Conservation (phyloP, 805 yeast genomes). For the Isabelozyma gotoi region DNA sequence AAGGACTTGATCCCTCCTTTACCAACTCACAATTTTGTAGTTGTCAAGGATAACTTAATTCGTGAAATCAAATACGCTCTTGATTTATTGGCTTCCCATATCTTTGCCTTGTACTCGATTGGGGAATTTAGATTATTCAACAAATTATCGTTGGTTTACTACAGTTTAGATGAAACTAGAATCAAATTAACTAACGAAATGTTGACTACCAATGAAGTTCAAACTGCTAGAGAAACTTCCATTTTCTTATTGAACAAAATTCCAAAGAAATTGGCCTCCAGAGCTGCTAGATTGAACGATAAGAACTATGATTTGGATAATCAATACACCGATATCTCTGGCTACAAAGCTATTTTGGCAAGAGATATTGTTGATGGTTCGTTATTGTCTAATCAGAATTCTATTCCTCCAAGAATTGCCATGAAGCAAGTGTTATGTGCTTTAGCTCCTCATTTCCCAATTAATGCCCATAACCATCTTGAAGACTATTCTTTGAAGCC, state of each 20-base stretch:
- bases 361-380: constrained; percentile 63
- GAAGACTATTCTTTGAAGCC: constrained; percentile 42
- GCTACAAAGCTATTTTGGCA: constrained; percentile 65
- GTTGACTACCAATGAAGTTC: constrained; percentile 54
- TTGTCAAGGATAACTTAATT: constrained; percentile 25
- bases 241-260: constrained; percentile 55
- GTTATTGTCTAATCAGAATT: constrained; percentile 40
- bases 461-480: constrained; percentile 31
- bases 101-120: constrained; percentile 67
- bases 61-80: constrained; percentile 61
- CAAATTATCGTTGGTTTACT: constrained; percentile 53
- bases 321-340: constrained; percentile 51
- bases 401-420: constrained; percentile 60
- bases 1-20: constrained; percentile 44
- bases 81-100: constrained; percentile 58
- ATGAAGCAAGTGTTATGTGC: constrained; percentile 70
- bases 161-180: constrained; percentile 58
- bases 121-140: constrained; percentile 66
- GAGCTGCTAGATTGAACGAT: constrained; percentile 38
- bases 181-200: constrained; percentile 50
- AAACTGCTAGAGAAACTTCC: constrained; percentile 49
- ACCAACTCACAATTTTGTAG: constrained; percentile 48
- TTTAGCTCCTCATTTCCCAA: constrained; percentile 70
- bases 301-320: constrained; percentile 41
- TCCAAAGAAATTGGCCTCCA: constrained; percentile 56